These are phyloP conservation scores for Hypoxylon sp. DNA, from an alignment of 2,329 filamentous ascomycete genomes.

Conservation along the genomic window DNA sequence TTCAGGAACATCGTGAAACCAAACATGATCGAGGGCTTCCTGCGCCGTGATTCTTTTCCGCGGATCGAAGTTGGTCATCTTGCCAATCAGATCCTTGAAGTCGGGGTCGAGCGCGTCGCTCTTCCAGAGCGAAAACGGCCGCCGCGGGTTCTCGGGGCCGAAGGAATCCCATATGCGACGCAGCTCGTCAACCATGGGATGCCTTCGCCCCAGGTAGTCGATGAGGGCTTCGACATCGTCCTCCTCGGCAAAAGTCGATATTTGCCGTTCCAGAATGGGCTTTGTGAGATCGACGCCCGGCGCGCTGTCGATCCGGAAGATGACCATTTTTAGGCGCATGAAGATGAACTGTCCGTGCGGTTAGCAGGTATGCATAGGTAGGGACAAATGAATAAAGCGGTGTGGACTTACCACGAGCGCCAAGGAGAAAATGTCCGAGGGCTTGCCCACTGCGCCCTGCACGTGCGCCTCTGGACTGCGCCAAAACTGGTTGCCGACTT, in stretches of 20 bases:
- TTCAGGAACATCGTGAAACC: conserved; percentile 49
- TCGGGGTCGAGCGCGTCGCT: conserved; percentile 56
- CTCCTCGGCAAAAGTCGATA: conserved; percentile 63
- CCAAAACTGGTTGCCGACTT: conserved; percentile 62
- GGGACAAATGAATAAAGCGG: conserved; percentile 1
- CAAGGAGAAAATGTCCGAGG: conserved; percentile 62
- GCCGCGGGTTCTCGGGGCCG: conserved; percentile 58
- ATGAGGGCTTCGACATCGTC: conserved; percentile 59
- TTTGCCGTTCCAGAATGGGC: conserved; percentile 61
- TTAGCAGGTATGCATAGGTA: conserved; percentile 31
- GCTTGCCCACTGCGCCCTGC: conserved; percentile 56
- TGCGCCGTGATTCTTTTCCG: conserved; percentile 57
- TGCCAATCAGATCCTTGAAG: conserved; percentile 58
- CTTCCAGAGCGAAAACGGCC: conserved; percentile 60
- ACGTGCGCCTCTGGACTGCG: conserved; percentile 62
- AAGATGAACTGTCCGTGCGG: conserved; percentile 59
- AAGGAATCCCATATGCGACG: conserved; percentile 58
- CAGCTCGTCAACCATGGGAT: conserved; percentile 58
- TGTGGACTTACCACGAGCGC: conserved; percentile 58
- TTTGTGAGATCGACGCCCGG: conserved; percentile 56
- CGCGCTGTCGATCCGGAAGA: conserved; percentile 58
- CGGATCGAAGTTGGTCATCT: conserved; percentile 60
- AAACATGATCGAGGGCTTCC: conserved; percentile 56
- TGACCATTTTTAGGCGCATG: conserved; percentile 59
- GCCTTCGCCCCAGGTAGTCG: conserved; percentile 58